Conservation (phyloP, 1,284 basidiomycete genomes). For the Ustilago vetiveriae region DNA sequence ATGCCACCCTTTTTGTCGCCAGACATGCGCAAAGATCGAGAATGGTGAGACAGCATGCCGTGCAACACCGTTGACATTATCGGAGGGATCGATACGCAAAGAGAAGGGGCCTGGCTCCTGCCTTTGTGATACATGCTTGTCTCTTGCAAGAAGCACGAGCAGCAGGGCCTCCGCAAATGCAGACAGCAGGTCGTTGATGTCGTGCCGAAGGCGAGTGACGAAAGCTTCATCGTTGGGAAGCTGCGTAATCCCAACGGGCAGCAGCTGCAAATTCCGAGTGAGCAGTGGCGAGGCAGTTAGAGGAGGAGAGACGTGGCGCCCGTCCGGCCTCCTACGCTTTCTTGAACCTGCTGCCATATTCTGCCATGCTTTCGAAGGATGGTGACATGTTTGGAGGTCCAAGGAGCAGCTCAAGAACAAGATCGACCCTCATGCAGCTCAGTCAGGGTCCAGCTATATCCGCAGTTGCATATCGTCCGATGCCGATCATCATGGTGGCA, state of each 20-base stretch:
- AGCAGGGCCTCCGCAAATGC: constrained; percentile 24
- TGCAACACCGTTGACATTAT: background rate
- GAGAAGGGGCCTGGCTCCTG: background rate
- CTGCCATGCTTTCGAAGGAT: background rate
- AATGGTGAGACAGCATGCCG: constrained; percentile 19
- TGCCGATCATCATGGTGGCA: no score
- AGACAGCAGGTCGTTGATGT: constrained; percentile 25
- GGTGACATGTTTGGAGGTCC: background rate
- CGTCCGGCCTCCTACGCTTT: constrained; percentile 37
- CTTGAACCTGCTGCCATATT: constrained; percentile 32
- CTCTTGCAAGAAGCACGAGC: background rate
- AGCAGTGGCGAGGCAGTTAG: constrained; percentile 29
- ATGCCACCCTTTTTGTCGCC: constrained; percentile 35
- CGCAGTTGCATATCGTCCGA: no score
- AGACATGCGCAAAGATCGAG: constrained; percentile 23
- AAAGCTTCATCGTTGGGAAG: constrained; percentile 34
- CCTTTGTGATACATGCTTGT: no score
- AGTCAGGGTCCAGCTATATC: constrained; percentile 8
- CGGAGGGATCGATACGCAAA: background rate
- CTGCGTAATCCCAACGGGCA: constrained; percentile 37
- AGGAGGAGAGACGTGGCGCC: constrained; percentile 31
- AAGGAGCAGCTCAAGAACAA: background rate
- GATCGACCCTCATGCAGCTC: constrained; percentile 14
- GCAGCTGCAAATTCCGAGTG: constrained; percentile 31
- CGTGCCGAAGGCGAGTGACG: constrained; percentile 17